Base-by-base conservation (phyloP, 495 filamentous ascomycete genomes). In the Parathielavia appendiculata region DNA sequence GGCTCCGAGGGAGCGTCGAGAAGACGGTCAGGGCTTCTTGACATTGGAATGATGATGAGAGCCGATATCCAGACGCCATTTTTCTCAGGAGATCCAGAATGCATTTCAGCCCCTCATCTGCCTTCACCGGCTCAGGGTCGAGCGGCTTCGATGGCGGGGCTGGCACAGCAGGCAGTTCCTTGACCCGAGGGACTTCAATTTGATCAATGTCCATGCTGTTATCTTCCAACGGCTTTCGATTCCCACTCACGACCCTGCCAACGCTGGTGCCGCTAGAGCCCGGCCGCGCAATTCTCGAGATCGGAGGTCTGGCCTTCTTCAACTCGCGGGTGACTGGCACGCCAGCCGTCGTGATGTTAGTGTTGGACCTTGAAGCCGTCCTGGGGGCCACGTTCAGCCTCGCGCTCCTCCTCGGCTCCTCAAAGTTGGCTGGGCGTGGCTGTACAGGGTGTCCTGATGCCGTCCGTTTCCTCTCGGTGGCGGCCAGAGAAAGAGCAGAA, bases 241-340 rank as follows among this genome's bases (percentile, higher is more conserved):
- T 95, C 22, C 91, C 91, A 64, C 91, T 96, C 35, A 96, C 89
- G 51, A 91, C 88, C 56, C 91, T 82, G 17, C 89, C 88, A 22
- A 92, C 85, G 54, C 79, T 88, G 5, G 87, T 80, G 12, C 78
- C 75, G 54, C 81, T 79, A 2, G 79, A 77, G 14, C 73, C 76
- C 34, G 78, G 79, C 9, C 80, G 72, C 58, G 75, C 69, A 36
- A 79, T 79, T 50, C 74, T 72, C 39, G 78, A 77, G 36, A 80
- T 71, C 2, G 83, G 86, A 56, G 87, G 84, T 61, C 83, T 87
- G 51, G 84, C 83, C 74, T 91, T 92, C 68, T 87, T 89, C 61
- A 91, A 67, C 64, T 96, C 90, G 58, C 89, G 76, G 41, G 82
- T 79, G 50, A 86, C 84, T 60, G 79, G 78, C 14, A 77, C 67